Percentiles rank a stretch among this genome's conserved stretches.
These are phyloP conservation scores for Candida pseudofarinosa DNA, from an alignment of 805 yeast genomes.

Conservation along the genomic window DNA sequence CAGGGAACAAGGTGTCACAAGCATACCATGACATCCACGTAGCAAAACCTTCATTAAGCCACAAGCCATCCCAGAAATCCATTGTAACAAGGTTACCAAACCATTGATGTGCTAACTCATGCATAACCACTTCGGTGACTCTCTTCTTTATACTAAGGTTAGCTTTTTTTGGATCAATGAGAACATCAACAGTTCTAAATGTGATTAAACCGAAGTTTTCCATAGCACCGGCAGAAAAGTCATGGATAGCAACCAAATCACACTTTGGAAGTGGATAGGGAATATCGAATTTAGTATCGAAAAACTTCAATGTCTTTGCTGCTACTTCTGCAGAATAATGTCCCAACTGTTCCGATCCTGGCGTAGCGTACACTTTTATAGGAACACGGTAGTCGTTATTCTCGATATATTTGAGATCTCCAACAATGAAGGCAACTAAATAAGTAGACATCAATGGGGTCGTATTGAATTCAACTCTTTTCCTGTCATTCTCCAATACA, in stretches of 20 bases:
- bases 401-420: constrained; percentile 74
- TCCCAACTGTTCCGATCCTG: constrained; percentile 70
- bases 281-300: constrained; percentile 68
- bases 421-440: constrained; percentile 77
- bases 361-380: constrained; percentile 76
- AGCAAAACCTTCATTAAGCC: constrained; percentile 88
- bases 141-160: constrained; percentile 61
- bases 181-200: constrained; percentile 70
- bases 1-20: constrained; percentile 70
- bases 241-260: constrained; percentile 80
- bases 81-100: constrained; percentile 85
- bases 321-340: constrained; percentile 70
- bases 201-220: constrained; percentile 83
- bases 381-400: constrained; percentile 64
- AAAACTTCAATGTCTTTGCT: constrained; percentile 69
- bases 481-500: constrained; percentile 39
- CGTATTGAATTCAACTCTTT: constrained; percentile 61
- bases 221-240: constrained; percentile 86
- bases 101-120: constrained; percentile 91
- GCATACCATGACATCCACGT: constrained; percentile 91
- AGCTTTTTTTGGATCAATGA: constrained; percentile 68
- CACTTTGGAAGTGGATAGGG: constrained; percentile 77
- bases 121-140: constrained; percentile 83
- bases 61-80: constrained; percentile 91
- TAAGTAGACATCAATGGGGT: constrained; percentile 85